Conservation (phyloP, 2,329 filamentous ascomycete species). For the Fonsecaea erecta region DNA sequence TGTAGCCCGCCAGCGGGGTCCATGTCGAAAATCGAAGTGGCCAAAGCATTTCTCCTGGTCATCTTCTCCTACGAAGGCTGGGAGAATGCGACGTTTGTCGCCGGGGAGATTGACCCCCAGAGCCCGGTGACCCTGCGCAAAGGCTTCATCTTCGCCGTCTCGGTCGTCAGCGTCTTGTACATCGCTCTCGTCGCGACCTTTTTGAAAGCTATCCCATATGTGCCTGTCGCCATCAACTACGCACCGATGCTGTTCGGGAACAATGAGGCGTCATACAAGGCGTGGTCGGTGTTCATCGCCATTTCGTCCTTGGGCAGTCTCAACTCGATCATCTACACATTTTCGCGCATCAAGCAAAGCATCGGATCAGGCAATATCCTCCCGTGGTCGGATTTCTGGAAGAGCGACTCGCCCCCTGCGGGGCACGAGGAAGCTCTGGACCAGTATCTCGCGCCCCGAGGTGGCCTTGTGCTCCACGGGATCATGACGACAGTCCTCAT, state of each 20-base stretch:
- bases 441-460: slow-evolving; percentile 6
- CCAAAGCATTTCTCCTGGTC: slow-evolving; percentile 6
- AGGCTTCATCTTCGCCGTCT: slow-evolving; percentile 3
- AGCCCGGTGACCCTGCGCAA: slow-evolving; percentile 11
- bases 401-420: slow-evolving; percentile 1
- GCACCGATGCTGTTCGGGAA: neutral
- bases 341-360: slow-evolving; percentile 11
- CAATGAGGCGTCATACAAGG: slow-evolving; percentile 5
- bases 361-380: slow-evolving; percentile 3
- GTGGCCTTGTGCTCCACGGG: neutral
- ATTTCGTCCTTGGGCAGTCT: slow-evolving; percentile 2
- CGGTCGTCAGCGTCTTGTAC: slow-evolving; percentile 4
- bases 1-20: neutral
- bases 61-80: slow-evolving; percentile 11
- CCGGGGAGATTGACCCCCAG: slow-evolving; percentile 4
- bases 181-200: neutral
- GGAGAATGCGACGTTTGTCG: slow-evolving; percentile 7
- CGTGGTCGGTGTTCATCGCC: slow-evolving; percentile 6
- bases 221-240: slow-evolving; percentile 8
- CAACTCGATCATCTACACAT: slow-evolving; percentile 11
- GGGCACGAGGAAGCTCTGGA: neutral
- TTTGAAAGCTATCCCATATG: neutral
- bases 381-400: slow-evolving; percentile 7
- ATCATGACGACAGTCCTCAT: slow-evolving; percentile 7
- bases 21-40: slow-evolving; percentile 4